Evolutionary conservation across 139 green algal genomes (phyloP).

Genomic region (Zygnema cylindricum): DNA sequence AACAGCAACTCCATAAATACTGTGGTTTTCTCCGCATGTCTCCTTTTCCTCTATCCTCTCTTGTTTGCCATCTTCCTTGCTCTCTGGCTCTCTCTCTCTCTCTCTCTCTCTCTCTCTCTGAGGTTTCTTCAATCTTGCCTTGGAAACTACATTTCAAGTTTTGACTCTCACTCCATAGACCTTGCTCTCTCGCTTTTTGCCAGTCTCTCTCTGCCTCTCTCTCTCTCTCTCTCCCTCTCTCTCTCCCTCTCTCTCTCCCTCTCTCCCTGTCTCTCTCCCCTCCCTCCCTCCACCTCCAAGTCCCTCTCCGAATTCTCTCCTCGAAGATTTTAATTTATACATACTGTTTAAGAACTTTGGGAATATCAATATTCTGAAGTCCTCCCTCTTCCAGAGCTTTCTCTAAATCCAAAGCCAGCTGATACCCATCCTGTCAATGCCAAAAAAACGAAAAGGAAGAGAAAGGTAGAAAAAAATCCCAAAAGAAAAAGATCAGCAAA

Average conservation of each 20-base stretch:
- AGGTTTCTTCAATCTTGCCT: too few species aligned
- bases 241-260: not conserved
- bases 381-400: constrained; percentile 29
- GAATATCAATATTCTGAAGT: constrained; percentile 29
- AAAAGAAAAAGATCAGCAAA: too few species aligned
- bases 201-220: not conserved
- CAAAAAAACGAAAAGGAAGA: constrained; percentile 22
- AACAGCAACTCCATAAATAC: too few species aligned
- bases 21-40: not conserved
- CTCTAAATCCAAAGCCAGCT: constrained; percentile 53
- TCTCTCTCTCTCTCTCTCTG: not conserved
- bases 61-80: too few species aligned
- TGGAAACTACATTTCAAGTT: too few species aligned
- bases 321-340: not conserved
- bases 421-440: constrained; percentile 50
- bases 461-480: not conserved
- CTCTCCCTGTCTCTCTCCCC: not conserved
- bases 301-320: too few species aligned
- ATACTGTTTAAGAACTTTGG: constrained; percentile 21
- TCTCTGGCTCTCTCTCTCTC: not conserved
- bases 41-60: not conserved
- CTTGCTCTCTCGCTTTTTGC: not conserved
- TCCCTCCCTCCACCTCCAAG: too few species aligned
- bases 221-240: not conserved
- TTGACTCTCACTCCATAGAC: too few species aligned